Evolutionary conservation across 2,329 filamentous ascomycete genomes (phyloP), one percentile per base, ranked within the genome.

Genomic region (Ophiostoma perfectum): DNA sequence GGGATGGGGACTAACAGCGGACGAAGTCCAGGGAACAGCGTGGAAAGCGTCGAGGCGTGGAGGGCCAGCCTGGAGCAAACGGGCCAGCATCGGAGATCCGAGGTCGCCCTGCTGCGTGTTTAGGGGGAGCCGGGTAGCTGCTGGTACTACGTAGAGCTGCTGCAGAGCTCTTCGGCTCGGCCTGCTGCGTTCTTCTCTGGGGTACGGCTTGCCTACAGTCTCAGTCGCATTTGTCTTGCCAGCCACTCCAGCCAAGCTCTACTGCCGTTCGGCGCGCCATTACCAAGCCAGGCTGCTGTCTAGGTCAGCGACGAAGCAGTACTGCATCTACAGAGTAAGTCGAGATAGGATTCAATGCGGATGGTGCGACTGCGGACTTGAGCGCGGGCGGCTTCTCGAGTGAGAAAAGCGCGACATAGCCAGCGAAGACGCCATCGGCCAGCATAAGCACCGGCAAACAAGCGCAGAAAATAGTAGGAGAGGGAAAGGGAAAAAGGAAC

Each of bases 51-150:
- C 36, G 45, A 52, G 49, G 49, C 49, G 49, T 55, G 49, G 49
- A 27, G 49, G 27, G 49, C 49, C n/a, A 55, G 27, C 49, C n/a
- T 55, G 7, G 8, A 55, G 49, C 49, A 18, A 16, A 41, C 68
- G 55, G 67, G 49, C 55, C 66, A 70, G 44, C 4, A 70, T 71
- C 71, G 69, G 71, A 72, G 69, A 70, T 71, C 70, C 68, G 71
- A 69, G 65, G 52, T 65, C 49, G 65, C 64, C 49, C 12, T 27
- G 42, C 42, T 45, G 27, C 27, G 27, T 27, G 27, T 27, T 27
- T 27, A 27, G 27, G 27, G 27, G 27, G 27, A 27, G 27, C 27
- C 27, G 27, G 27, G 27, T 27, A 27, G 27, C 27, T 27, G 27
- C 27, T 27, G 27, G 27, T 27, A 27, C 27, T 27, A 27, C 27